Conservation (phyloP, 2,329 filamentous ascomycete genomes). For the Colletotrichum musicola region DNA sequence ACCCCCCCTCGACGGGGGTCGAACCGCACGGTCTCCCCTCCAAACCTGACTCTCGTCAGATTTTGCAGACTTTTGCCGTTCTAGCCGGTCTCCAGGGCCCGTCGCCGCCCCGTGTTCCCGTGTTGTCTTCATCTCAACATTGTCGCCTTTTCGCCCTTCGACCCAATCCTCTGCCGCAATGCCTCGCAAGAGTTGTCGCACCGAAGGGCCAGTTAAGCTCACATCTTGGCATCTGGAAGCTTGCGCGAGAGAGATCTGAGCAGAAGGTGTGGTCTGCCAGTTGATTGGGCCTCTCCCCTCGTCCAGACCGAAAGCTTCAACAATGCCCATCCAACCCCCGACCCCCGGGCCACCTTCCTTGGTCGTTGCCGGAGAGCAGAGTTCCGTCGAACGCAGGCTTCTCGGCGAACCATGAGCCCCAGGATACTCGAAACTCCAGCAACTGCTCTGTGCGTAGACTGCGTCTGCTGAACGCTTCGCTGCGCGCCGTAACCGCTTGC, state of each 20-base stretch:
- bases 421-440: background rate
- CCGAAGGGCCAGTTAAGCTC: conserved; percentile 26
- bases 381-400: conserved; percentile 19
- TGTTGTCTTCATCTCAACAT: conserved; percentile 30
- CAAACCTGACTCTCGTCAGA: conserved; percentile 32
- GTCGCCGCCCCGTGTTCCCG: conserved; percentile 22
- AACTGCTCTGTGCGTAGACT: background rate
- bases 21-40: conserved; percentile 25
- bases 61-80: conserved; percentile 24
- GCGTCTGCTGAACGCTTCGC: background rate
- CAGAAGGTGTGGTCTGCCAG: background rate
- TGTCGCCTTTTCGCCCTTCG: background rate
- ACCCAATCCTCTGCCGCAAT: conserved; percentile 7
- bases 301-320: conserved; percentile 23
- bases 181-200: conserved; percentile 26
- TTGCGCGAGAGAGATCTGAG: conserved; percentile 21
- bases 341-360: conserved; percentile 9
- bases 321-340: background rate
- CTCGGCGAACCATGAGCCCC: conserved; percentile 4
- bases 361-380: conserved; percentile 8
- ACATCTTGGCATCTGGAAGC: conserved; percentile 36
- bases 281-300: conserved; percentile 16
- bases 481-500: background rate
- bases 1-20: conserved; percentile 9
- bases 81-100: conserved; percentile 26